Base-by-base conservation (phyloP, 1,284 basidiomycete species). In the Schizophyllum commune region DNA sequence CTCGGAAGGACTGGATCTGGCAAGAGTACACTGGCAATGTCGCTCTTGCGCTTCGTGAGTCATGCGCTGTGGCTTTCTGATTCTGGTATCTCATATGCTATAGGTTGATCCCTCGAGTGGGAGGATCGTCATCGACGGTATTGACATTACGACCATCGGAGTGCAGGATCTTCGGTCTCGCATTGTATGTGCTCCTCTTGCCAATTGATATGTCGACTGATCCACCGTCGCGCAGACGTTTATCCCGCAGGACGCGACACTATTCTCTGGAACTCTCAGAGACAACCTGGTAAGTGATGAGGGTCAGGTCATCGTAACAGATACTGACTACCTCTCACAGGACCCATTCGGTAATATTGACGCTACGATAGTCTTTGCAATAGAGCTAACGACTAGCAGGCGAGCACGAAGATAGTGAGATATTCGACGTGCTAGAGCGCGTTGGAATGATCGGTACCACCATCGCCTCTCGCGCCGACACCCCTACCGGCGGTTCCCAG, bases 21-120 rank as follows among this genome's bases (percentile, higher is more conserved):
- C n/a, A 92, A 92, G 72, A 88, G 85, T 17, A 94, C 92, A 0
- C 74, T 96, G 33, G 92, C 92, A 0, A 92, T 92, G 85, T 88
- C 87, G 64, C 76, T 98, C 27, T 73, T 98, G 65, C 85, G 95
- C 63, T 97, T 98, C 68, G 89, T 88, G 67, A 61, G 83, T 76
- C 11, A 4, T 57, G 57, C 60, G 21, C 2, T 55, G 1, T 21
- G 93, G 6, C 22, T 59, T 17, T 17, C 7, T 7, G 11, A 52
- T 15, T 27, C 47, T 33, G 33, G 19, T 57, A 64, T 47, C 62
- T 53, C 13, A 47, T 13, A 19, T 6, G 19, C 19, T 52, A 27
- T 57, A 85, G 83, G 81, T 89, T 5, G 95, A 98, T 68, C 94
- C 94, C 0, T 78, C 83, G 1, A 75, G 77, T 9, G 96, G 96